Evolutionary conservation across 225 moss, liverwort and hornwort species (phyloP).

Genomic region (Climacium dendroides): DNA sequence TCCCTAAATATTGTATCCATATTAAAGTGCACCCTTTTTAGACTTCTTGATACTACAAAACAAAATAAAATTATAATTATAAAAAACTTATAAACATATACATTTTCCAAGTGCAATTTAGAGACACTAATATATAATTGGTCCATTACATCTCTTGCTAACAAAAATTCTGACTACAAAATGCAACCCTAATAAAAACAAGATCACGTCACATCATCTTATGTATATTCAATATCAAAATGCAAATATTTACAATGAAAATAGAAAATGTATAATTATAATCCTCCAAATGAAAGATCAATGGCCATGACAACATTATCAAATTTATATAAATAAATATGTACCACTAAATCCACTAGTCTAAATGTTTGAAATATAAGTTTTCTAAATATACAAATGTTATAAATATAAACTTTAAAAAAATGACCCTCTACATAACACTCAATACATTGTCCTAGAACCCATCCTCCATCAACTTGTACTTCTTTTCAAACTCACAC

Average conservation of each 20-base stretch:
- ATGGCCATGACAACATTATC: background rate
- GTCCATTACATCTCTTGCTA: background rate
- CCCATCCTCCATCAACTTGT: background rate
- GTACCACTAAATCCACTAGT: background rate
- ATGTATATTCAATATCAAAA: background rate
- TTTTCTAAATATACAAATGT: background rate
- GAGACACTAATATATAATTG: background rate
- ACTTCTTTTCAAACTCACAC: background rate
- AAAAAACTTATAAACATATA: background rate
- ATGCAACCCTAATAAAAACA: background rate
- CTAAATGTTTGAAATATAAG: background rate
- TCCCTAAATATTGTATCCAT: background rate
- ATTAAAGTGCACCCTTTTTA: background rate
- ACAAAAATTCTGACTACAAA: background rate
- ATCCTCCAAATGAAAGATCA: background rate
- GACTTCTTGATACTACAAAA: background rate
- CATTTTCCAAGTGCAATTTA: background rate
- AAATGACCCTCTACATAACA: background rate
- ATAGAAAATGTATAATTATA: background rate
- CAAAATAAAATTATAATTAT: background rate
- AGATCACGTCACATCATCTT: background rate
- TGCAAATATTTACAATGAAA: fast-evolving
- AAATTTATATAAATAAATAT: background rate
- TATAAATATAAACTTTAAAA: background rate
- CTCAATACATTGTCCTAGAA: fast-evolving